A percentile compares a stretch with the other conserved stretches of the same genome.
Conservation (phyloP, 2,329 filamentous ascomycete species). For the Scedosporium boydii region DNA sequence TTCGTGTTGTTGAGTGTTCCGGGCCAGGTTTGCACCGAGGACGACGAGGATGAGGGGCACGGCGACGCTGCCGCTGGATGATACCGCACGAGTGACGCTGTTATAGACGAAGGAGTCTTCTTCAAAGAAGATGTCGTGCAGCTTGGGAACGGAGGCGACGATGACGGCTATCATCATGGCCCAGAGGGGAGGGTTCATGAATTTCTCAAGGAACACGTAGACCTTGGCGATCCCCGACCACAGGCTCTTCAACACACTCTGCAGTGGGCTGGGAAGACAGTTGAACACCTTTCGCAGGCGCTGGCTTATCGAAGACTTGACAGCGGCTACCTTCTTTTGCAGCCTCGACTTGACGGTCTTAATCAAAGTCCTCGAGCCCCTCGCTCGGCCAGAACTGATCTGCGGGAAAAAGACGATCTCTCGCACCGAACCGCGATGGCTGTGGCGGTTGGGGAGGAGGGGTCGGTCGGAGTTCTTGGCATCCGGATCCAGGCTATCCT, state of each 20-base stretch:
- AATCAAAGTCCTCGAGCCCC: neutral
- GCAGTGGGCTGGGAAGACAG: constrained; percentile 32
- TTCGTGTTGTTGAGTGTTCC: constrained; percentile 70
- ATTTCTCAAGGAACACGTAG: constrained; percentile 66
- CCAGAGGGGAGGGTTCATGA: constrained; percentile 98
- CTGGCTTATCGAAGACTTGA: constrained; percentile 14
- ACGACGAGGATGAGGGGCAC: constrained; percentile 94
- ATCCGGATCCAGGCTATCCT: constrained; percentile 20
- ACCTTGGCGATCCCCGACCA: constrained; percentile 30
- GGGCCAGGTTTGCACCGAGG: constrained; percentile 84
- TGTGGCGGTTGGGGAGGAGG: neutral
- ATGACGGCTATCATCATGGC: constrained; percentile 89
- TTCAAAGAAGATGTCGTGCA: constrained; percentile 81
- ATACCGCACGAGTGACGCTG: constrained; percentile 80
- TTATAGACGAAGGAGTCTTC: constrained; percentile 86
- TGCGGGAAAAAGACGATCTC: constrained; percentile 50
- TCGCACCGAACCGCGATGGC: neutral
- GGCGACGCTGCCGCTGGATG: constrained; percentile 79
- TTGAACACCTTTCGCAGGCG: constrained; percentile 19
- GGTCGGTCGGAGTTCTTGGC: constrained; percentile 19
- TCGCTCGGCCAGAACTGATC: neutral
- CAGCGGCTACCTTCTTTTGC: constrained; percentile 15
- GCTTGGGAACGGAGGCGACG: constrained; percentile 73
- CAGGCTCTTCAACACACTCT: constrained; percentile 21
- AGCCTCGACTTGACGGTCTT: neutral